Base-by-base conservation (phyloP, 345 rosid genomes). In the Arabis alpina region DNA sequence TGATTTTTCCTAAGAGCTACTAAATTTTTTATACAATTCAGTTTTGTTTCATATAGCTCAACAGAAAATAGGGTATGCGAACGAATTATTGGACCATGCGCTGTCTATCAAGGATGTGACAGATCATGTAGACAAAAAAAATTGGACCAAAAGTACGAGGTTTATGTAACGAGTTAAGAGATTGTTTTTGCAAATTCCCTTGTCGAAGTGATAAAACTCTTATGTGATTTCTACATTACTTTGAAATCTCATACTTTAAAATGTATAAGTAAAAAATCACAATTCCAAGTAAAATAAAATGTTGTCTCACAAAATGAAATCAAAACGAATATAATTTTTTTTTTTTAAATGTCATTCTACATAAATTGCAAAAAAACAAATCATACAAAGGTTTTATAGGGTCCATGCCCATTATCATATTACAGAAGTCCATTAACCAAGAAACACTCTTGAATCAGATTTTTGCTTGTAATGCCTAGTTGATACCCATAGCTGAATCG, bases 11-110 rank as follows among this genome's bases (percentile, higher is more conserved):
- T 19, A 19, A 19, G 23, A 19, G 23, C 23, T 19, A 19, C 23
- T 19, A 19, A 19, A 19, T 19, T 19, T 19, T 19, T 19, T 19
- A 30, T 30, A 30, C 4, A 30, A 23, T 1, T 24, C 3, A 37
- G 16, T 39, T 59, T 27, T 60, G 13, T 30, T 62, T 45, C 2
- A 44, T 54, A 37, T 4, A 64, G 76, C 55, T 72, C 52, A 56
- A 6, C 32, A 72, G 9, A 72, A 56, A 19, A 19, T 48, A 63
- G 40, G 71, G 59, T 24, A 41, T 55, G 76, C 28, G 19, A 2
- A 49, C 37, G 1, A 13, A 43, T 39, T 28, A 13, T 73, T 40
- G 77, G 71, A 5, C 6, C 65, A 13, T 73, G 77, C 37, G 58
- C 19, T 3, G n/a, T 24, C 3, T 45, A 64, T 43, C 10, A 3